Base-by-base conservation (phyloP, 768 basidiomycete species). In the Cystobasidiopsis lactophilus region DNA sequence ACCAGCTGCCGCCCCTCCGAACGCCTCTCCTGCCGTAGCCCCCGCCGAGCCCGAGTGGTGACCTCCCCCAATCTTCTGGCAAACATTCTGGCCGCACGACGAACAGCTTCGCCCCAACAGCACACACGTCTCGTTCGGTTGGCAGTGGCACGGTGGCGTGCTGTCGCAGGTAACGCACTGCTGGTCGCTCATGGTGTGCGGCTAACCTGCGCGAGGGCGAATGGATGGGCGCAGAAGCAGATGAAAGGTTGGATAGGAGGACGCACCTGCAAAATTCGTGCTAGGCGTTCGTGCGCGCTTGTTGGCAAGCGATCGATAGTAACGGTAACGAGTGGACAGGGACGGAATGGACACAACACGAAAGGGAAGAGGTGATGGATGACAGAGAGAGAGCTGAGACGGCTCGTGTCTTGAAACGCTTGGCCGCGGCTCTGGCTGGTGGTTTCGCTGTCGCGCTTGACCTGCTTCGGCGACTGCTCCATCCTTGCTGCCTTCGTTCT, bases 1-100 rank as follows among this genome's bases (percentile, higher is more conserved):
- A 14, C 60, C 57, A 9, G 57, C 62, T 18, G 58, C 23, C 9
- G 60, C 57, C 3, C 60, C 61, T 3, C 62, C 62, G 13, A 63
- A 44, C 0, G 62, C 54, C 0, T 58, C 57, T 2, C 62, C 62
- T 1, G 57, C 61, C 0, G 59, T 57, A 0, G 55, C 57, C 3
- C 59, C 60, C 2, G 53, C 44, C 18, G 31, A 48, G 24, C 27
- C 40, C 9, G 38, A 43, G 2, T 51, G 3, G 1, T 52, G 58
- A 2, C 31, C 33, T 16, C 45, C 50, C 2, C n/a, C 14, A 35
- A 26, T 41, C 13, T 57, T 45, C 39, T 52, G 31, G 56, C 59
- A 62, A 48, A 57, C 38, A 56, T 58, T 54, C 27, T 57, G 51
- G 13, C 58, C 51, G 50, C 62, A 63, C 9, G 52, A 27, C 19